These are phyloP conservation scores for Bolboschoenus planiculmis DNA, from an alignment of 176 grass and related monocot genomes.

Conservation along the genomic window DNA sequence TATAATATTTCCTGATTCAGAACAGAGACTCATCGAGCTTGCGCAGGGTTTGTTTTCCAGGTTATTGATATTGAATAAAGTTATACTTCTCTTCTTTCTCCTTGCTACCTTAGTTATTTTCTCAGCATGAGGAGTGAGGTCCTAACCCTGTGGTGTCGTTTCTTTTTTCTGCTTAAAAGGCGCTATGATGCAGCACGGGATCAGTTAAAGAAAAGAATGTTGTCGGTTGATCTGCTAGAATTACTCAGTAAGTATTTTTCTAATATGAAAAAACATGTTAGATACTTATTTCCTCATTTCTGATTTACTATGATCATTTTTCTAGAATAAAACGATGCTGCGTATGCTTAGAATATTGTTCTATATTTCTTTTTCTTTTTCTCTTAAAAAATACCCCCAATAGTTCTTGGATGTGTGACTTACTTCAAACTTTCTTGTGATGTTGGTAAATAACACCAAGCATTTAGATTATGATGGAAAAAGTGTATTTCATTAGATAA, in stretches of 20 bases:
- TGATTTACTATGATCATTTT: not conserved
- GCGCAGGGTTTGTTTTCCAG: constrained; percentile 80
- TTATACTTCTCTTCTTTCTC: constrained; percentile 27
- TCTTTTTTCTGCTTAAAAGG: constrained; percentile 49
- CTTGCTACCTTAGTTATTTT: constrained; percentile 2
- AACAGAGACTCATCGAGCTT: constrained; percentile 85
- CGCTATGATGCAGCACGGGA: constrained; percentile 65
- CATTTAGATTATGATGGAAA: not conserved
- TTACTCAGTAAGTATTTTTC: constrained; percentile 73
- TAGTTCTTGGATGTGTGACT: not conserved
- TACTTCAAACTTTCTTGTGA: not conserved
- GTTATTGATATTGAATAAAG: constrained; percentile 49
- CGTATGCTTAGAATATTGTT: not conserved
- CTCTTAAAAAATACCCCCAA: not conserved
- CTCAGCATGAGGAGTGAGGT: not conserved
- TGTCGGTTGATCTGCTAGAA: constrained; percentile 63
- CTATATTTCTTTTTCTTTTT: too few species aligned
- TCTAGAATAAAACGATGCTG: not conserved
- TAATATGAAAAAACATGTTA: constrained; percentile 1
- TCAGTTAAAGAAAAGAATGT: constrained; percentile 63
- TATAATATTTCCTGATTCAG: constrained; percentile 99
- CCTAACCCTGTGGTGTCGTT: not conserved
- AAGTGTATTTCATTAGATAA: not conserved
- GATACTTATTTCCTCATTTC: not conserved
- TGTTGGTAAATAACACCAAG: not conserved